Conservation (phyloP, 306 rosid genomes). For the Trifolium pratense region DNA sequence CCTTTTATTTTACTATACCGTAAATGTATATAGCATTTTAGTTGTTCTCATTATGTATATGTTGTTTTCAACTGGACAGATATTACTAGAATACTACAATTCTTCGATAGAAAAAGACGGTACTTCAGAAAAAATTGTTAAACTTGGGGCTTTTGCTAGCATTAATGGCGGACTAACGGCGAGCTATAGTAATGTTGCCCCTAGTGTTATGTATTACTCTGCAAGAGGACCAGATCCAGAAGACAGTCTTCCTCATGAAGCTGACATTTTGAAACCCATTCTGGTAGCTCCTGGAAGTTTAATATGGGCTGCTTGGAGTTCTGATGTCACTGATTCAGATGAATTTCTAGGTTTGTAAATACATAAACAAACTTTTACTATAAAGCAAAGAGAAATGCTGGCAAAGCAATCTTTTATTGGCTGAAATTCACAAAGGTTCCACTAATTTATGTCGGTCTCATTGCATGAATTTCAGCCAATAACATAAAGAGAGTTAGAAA, state of each 20-base stretch:
- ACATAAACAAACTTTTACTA: background rate
- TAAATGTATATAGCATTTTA: background rate
- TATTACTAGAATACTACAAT: conserved; percentile 78
- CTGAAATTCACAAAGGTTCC: background rate
- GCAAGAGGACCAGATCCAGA: conserved; percentile 99
- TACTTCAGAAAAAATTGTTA: conserved; percentile 58
- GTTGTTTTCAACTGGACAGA: conserved; percentile 52
- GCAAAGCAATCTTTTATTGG: background rate
- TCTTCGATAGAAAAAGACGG: conserved; percentile 76
- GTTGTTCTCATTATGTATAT: background rate
- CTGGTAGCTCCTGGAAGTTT: conserved; percentile 93
- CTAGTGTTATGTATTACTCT: conserved; percentile 87
- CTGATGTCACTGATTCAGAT: conserved; percentile 73
- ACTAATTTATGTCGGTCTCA: background rate
- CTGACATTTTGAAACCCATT: conserved; percentile 94
- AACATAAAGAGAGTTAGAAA: background rate
- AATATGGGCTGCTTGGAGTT: conserved; percentile 99
- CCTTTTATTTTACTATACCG: background rate
- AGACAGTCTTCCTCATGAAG: conserved; percentile 77
- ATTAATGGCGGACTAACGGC: conserved; percentile 81
- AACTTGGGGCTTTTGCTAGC: conserved; percentile 81
- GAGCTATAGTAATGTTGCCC: conserved; percentile 67
- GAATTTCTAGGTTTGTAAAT: conserved; percentile 76
- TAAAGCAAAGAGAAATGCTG: background rate
- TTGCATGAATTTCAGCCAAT: background rate